These are phyloP conservation scores for Backusella morwellensis DNA, from an alignment of 192 early-diverging fungal species.

Conservation along the genomic window DNA sequence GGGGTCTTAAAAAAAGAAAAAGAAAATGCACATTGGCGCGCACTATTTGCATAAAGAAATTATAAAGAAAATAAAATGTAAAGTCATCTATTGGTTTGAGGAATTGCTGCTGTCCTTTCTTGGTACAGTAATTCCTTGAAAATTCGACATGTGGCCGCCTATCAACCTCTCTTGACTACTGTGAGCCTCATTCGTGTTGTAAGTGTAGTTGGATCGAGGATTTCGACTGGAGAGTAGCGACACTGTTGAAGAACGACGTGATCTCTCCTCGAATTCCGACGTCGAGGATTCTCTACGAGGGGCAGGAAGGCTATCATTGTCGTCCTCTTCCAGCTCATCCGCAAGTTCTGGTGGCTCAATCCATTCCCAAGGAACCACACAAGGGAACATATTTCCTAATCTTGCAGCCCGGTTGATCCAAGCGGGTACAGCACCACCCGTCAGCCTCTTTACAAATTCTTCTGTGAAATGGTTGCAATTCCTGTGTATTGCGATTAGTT, in stretches of 20 bases:
- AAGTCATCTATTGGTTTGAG: neutral
- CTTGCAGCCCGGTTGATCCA: constrained; percentile 44
- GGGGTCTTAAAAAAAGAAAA: neutral
- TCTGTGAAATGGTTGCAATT: constrained; percentile 42
- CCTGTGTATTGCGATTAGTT: neutral
- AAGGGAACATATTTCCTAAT: constrained; percentile 38
- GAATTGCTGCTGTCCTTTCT: neutral
- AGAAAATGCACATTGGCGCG: neutral
- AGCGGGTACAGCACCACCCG: constrained; percentile 15
- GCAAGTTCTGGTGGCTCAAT: constrained; percentile 34
- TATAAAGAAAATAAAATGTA: neutral
- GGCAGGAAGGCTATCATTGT: neutral
- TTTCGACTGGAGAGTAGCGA: neutral
- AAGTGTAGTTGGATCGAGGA: neutral
- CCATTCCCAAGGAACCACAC: constrained; percentile 39
- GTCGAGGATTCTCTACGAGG: neutral
- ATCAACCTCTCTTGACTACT: neutral
- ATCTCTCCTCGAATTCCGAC: neutral
- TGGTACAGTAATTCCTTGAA: neutral
- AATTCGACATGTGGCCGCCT: neutral
- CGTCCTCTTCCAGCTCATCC: neutral
- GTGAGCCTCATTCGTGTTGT: neutral
- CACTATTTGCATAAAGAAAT: neutral
- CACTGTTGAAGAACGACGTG: neutral
- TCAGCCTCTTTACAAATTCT: constrained; percentile 25